Conservation (phyloP, 1,284 basidiomycete genomes). For the Melampsora americana region DNA sequence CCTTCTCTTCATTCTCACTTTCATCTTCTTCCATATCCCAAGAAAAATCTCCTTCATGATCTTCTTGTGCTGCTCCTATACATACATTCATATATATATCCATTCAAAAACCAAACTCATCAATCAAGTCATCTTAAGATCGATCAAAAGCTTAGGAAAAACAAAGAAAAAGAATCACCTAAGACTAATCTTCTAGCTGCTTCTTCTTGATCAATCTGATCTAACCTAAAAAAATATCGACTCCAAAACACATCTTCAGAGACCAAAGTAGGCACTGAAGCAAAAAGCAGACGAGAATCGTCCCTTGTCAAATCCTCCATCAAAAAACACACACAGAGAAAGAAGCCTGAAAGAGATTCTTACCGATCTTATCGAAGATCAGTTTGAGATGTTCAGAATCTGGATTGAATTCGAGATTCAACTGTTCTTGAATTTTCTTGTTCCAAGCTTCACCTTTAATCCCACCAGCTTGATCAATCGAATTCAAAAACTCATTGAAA, state of each 20-base stretch:
- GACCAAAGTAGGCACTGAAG: slow-evolving; percentile 12
- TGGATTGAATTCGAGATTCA: neutral
- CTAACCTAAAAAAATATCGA: slow-evolving; percentile 22
- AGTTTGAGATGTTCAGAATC: neutral
- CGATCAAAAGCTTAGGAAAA: too few relatives aligned
- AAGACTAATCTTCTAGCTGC: slow-evolving; percentile 29
- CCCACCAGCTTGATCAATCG: slow-evolving; percentile 22
- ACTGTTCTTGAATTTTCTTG: slow-evolving; percentile 12
- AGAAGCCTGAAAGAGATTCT: neutral
- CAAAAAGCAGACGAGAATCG: neutral
- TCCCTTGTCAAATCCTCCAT: too few relatives aligned
- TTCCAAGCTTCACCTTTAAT: slow-evolving; percentile 25
- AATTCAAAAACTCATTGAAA: neutral
- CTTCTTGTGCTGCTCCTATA: slow-evolving; percentile 29
- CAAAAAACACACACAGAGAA: neutral
- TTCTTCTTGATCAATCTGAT: slow-evolving; percentile 40
- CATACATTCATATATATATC: too few relatives aligned
- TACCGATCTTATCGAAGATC: slow-evolving; percentile 18
- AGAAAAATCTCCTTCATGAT: slow-evolving; percentile 30
- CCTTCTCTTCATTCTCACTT: neutral
- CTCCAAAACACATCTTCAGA: slow-evolving; percentile 19
- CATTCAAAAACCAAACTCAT: too few relatives aligned
- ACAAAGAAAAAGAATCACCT: slow-evolving; percentile 15
- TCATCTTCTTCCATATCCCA: slow-evolving; percentile 39
- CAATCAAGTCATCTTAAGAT: too few relatives aligned